Evolutionary conservation across 352 stramenopile genomes (phyloP), one percentile per base, ranked within the genome.

Genomic region (Thraustochytrium striatum): DNA sequence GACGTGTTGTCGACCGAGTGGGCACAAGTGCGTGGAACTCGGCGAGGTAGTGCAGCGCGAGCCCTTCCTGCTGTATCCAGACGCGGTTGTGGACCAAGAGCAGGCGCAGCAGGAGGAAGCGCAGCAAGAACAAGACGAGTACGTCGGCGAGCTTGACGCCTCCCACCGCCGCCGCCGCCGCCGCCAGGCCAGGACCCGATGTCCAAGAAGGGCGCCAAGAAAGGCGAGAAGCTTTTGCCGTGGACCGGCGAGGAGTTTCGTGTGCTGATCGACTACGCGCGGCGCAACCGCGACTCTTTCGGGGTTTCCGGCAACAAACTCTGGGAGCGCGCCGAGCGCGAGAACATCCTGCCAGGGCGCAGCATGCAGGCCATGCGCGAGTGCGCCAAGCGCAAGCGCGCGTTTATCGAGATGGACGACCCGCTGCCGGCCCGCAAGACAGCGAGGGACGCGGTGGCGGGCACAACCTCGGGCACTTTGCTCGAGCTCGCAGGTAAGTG

Each of bases 311-410:
- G 65, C 25, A 75, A 55, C 30, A 3, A 70, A 11, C 8, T 72
- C 16, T 75, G 65, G 65, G 52, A 75, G 25, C 3, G 52, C 8
- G 65, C 65, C 8, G 65, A 75, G 36, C 13, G 5, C 25, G 21
- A 75, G 13, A 43, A 61, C 32, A 0, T 75, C 7, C 41, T 75
- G 1, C 65, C 65, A n/a, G 65, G 65, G 19, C 44, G 65, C 35
- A 75, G 19, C 9, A 38, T 38, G 25, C 65, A 75, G 41, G 43
- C 65, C 19, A 75, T 75, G 65, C 65, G 65, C 9, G 65, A 75
- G 41, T 75, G 65, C 52, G 65, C 7, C 44, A 75, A 61, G 65
- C 11, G 43, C 11, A 38, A 30, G 39, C 65, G 65, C 21, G 41
- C n/a, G 1, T 8, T 19, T 11, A 30, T 75, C 13, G 16, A 21